phyloP scores from a whole-genome alignment of 352 stramenopile species.

The Elongisporangium anandrum region DNA sequence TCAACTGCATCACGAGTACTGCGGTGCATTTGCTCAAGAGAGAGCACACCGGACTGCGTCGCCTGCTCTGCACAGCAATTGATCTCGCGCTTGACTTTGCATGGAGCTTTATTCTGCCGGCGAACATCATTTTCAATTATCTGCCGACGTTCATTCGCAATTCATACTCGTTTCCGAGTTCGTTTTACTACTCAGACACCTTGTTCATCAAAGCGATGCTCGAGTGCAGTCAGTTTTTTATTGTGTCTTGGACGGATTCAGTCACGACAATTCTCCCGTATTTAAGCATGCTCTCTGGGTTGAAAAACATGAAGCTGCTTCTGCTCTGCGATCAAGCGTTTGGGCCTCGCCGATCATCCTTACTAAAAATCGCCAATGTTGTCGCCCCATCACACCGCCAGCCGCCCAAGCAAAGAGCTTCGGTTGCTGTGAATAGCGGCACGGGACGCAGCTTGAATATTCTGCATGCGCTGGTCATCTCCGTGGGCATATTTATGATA shows the following conservation, averaged over 20 bases:
- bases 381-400: too few relatives aligned
- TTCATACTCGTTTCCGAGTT: constrained; percentile 8
- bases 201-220: constrained; percentile 13
- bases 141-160: constrained; percentile 13
- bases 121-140: constrained; percentile 20
- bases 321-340: constrained; percentile 6
- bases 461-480: background rate
- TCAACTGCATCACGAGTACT: constrained; percentile 19
- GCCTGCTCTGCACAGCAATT: constrained; percentile 17
- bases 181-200: constrained; percentile 16
- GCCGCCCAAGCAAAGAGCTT: too few relatives aligned
- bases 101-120: constrained; percentile 22
- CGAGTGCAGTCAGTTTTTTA: constrained; percentile 25
- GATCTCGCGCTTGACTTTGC: constrained; percentile 22
- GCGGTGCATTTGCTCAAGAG: constrained; percentile 12
- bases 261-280: constrained; percentile 22
- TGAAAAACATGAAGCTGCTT: constrained; percentile 24
- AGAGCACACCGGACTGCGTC: constrained; percentile 12
- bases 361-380: background rate
- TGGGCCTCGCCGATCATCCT: background rate
- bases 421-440: background rate
- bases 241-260: constrained; percentile 14
- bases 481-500: constrained; percentile 8
- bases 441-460: background rate
- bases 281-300: constrained; percentile 20